phyloP scores from a whole-genome alignment of 2,329 filamentous ascomycete species.

The Didymella pomorum region DNA sequence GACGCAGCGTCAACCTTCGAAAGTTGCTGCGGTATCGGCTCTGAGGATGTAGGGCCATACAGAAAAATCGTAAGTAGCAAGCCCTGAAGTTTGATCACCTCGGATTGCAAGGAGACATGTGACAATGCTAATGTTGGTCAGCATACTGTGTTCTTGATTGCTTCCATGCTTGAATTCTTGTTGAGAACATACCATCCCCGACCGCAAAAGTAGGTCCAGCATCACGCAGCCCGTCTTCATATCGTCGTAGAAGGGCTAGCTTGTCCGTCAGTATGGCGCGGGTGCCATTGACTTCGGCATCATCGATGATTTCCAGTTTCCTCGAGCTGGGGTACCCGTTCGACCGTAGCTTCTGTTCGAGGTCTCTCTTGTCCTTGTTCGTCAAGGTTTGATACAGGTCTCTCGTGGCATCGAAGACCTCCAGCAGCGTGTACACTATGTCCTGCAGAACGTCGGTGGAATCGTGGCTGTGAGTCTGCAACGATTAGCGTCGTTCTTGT shows the following conservation, averaged over 20 bases:
- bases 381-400: slow-evolving; percentile 44
- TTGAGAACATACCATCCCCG: slow-evolving; percentile 41
- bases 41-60: slow-evolving; percentile 45
- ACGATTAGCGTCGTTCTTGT: slow-evolving; percentile 15
- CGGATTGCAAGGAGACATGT: slow-evolving; percentile 44
- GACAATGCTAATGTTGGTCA: slow-evolving; percentile 34
- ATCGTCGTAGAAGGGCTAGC: slow-evolving; percentile 40
- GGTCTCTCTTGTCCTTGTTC: slow-evolving; percentile 45
- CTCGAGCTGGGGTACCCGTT: slow-evolving; percentile 43
- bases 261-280: slow-evolving; percentile 45
- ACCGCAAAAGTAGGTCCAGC: slow-evolving; percentile 41
- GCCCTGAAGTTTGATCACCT: slow-evolving; percentile 48
- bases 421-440: slow-evolving; percentile 43
- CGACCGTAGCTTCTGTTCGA: slow-evolving; percentile 37
- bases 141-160: background rate
- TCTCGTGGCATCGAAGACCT: slow-evolving; percentile 47
- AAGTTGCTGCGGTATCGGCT: slow-evolving; percentile 45
- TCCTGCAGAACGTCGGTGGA: slow-evolving; percentile 42
- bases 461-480: slow-evolving; percentile 36
- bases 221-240: slow-evolving; percentile 42
- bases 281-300: slow-evolving; percentile 35
- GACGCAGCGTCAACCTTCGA: slow-evolving; percentile 43
- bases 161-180: background rate
- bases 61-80: slow-evolving; percentile 45
- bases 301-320: slow-evolving; percentile 39